Conservation (phyloP, 371 early-diverging fungal genomes). For the Mortierella sp. region DNA sequence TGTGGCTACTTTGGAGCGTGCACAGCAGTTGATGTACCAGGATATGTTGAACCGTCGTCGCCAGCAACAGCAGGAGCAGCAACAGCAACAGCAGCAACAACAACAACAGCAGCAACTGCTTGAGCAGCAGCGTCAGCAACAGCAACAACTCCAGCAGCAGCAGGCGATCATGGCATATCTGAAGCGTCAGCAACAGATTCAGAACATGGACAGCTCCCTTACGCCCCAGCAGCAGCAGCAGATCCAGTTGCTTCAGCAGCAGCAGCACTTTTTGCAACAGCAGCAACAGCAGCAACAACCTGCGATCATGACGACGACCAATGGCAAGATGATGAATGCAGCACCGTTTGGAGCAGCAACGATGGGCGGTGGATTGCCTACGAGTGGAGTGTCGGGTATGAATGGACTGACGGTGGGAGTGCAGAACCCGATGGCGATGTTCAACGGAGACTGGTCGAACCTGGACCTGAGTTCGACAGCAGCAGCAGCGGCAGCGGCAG, state of each 20-base stretch:
- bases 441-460: constrained; percentile 56
- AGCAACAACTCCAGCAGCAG: constrained; percentile 50
- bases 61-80: constrained; percentile 46
- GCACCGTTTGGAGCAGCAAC: constrained; percentile 31
- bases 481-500: constrained; percentile 47
- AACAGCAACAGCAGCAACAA: constrained; percentile 33
- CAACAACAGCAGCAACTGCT: constrained; percentile 33
- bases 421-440: constrained; percentile 58
- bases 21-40: constrained; percentile 56
- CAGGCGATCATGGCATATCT: constrained; percentile 54
- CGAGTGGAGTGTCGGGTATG: constrained; percentile 22
- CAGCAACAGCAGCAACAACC: constrained; percentile 47
- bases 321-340: constrained; percentile 54
- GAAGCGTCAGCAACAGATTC: constrained; percentile 55
- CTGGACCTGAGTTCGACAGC: constrained; percentile 52
- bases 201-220: constrained; percentile 49
- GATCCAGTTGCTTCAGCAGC: constrained; percentile 35
- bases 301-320: constrained; percentile 55
- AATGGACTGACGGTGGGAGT: constrained; percentile 43
- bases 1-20: constrained; percentile 53
- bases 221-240: constrained; percentile 49
- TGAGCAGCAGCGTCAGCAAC: constrained; percentile 28
- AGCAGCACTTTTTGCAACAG: constrained; percentile 51
- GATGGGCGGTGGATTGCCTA: constrained; percentile 22
- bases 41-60: constrained; percentile 56